These are phyloP conservation scores for Gracilaria domingensis DNA, from an alignment of 23 red algal genomes.

Conservation along the genomic window DNA sequence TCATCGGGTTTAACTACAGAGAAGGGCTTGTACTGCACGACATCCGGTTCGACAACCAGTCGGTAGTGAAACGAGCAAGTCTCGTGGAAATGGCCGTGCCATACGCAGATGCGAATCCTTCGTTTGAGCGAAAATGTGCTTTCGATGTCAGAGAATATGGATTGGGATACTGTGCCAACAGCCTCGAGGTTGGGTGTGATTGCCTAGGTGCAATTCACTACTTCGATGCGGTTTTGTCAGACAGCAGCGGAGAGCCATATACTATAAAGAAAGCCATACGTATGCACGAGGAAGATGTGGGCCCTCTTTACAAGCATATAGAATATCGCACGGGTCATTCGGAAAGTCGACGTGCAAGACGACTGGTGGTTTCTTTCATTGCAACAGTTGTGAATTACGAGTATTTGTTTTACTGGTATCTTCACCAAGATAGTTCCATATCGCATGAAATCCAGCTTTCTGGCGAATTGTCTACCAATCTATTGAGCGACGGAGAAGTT, in stretches of 20 bases:
- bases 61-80: conserved; percentile 61
- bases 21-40: conserved; percentile 81
- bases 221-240: conserved; percentile 69
- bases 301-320: conserved; percentile 84
- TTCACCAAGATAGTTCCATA: conserved; percentile 83
- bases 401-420: conserved; percentile 88
- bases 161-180: conserved; percentile 79
- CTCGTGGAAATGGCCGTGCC: conserved; percentile 93
- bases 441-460: conserved; percentile 75
- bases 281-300: conserved; percentile 73
- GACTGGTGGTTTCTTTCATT: conserved; percentile 75
- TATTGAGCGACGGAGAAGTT: conserved; percentile 52
- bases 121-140: conserved; percentile 82
- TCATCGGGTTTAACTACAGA: conserved; percentile 81
- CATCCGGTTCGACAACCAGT: conserved; percentile 53
- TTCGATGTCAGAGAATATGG: conserved; percentile 95
- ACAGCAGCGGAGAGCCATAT: conserved; percentile 67
- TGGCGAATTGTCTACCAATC: conserved; percentile 76
- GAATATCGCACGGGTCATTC: conserved; percentile 79
- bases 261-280: conserved; percentile 74
- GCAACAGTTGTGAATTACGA: conserved; percentile 93
- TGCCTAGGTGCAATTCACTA: conserved; percentile 81
- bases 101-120: conserved; percentile 72
- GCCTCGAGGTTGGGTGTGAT: conserved; percentile 82
- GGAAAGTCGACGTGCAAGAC: conserved; percentile 70